These are phyloP conservation scores for Chlorociboria aeruginascens DNA, from an alignment of 495 filamentous ascomycete genomes.

Conservation along the genomic window DNA sequence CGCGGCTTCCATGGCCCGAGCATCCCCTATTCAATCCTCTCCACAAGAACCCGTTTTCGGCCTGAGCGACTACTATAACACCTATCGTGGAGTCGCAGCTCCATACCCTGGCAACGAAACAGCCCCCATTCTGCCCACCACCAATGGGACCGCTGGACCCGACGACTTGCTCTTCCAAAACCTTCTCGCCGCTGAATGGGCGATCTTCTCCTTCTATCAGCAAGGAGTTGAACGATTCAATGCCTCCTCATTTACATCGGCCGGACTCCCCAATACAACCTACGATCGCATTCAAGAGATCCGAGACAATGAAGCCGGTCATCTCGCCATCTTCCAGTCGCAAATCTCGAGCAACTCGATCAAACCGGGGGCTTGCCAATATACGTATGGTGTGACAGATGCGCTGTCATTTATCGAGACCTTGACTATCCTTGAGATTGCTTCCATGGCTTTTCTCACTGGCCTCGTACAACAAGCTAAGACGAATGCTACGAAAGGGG, in stretches of 20 bases:
- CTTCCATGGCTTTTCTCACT: constrained; percentile 42
- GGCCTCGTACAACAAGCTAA: constrained; percentile 35
- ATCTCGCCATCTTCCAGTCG: constrained; percentile 42
- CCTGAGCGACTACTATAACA: constrained; percentile 28
- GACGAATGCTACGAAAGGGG: constrained; percentile 24
- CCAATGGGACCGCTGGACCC: constrained; percentile 23
- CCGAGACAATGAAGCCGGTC: constrained; percentile 44
- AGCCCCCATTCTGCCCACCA: constrained; percentile 30
- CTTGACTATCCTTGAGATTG: constrained; percentile 36
- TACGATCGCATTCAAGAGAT: constrained; percentile 40
- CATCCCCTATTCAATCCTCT: neutral
- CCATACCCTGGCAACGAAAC: constrained; percentile 35
- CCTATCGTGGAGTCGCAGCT: constrained; percentile 27
- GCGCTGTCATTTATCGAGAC: constrained; percentile 30
- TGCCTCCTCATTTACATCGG: constrained; percentile 25
- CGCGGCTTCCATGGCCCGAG: neutral
- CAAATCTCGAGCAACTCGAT: constrained; percentile 37
- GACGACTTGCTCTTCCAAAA: constrained; percentile 43
- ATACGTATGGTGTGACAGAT: constrained; percentile 28
- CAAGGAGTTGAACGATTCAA: constrained; percentile 35
- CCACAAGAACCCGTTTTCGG: constrained; percentile 26
- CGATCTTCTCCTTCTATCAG: constrained; percentile 44
- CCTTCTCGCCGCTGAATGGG: constrained; percentile 40
- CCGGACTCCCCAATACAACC: constrained; percentile 32
- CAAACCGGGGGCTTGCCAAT: constrained; percentile 40